Evolutionary conservation across 192 early-diverging fungal species (phyloP), one percentile per base, ranked within the genome.

Genomic region (Backusella sp.): DNA sequence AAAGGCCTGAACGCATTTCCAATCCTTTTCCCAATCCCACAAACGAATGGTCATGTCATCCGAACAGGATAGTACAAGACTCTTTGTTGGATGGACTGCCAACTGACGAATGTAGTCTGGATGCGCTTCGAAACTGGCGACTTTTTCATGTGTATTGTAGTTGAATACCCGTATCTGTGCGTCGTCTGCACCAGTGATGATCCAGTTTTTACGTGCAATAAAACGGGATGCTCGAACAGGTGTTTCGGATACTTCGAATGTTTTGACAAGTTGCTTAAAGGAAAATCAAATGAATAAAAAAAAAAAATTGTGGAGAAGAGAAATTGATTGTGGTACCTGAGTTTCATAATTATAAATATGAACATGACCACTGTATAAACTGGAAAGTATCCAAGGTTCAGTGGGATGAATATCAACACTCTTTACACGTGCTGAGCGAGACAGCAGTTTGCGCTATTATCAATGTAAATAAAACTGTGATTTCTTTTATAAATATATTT

Each of bases 331-430:
- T 23, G 53, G 30, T 77, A 93, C 95, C 88, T 96, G 92, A 8
- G 94, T 98, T 83, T 99, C 97, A 80, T 99, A 95, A 88, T 99
- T 98, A 97, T 97, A 99, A 49, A 99, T 96, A 75, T 96, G 91
- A 9, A 95, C 92, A 68, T 95, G 93, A 53, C 98, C 98, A 83
- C 94, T 95, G 84, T 99, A 99, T 66, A 98, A 90, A 76, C 94
- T 93, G 32, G 97, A 91, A 73, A 99, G 88, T 59, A 99, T 88
- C 98, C 98, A 99, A 49, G 98, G 96, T 84, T 99, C 98, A 6
- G 96, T 95, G 15, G 98, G 98, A 82, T 99, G 98, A 85, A 97
- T 93, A 87, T 99, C 98, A 68, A 98, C 88, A 67, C 94, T 93
- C 86, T 99, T 99, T 72, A 99, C 97, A 77, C 98, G 92, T 82